Evolutionary conservation across 371 early-diverging fungal genomes (phyloP).

Genomic region (Nematocida major): DNA sequence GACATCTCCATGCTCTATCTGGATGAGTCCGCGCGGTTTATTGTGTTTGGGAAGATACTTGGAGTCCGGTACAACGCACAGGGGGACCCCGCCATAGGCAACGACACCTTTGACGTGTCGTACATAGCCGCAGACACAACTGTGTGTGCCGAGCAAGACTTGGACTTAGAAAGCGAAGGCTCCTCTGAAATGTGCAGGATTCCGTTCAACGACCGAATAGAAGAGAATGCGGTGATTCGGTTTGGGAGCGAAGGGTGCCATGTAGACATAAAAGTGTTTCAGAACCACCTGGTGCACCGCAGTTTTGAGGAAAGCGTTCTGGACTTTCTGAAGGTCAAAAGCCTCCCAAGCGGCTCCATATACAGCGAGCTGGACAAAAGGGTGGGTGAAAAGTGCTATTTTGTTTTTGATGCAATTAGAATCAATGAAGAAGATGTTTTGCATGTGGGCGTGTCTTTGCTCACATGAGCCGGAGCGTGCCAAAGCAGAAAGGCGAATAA

Average conservation of each 20-base stretch:
- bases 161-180: background rate
- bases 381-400: conserved; percentile 13
- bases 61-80: background rate
- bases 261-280: conserved; percentile 31
- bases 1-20: background rate
- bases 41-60: conserved; percentile 12
- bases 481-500: no score
- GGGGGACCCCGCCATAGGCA: background rate
- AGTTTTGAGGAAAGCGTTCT: conserved; percentile 7
- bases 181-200: background rate
- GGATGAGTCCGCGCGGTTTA: conserved; percentile 13
- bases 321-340: conserved; percentile 18
- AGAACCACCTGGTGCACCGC: conserved; percentile 15
- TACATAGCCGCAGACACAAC: conserved; percentile 18
- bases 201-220: background rate
- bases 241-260: background rate
- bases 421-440: conserved; percentile 43
- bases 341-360: background rate
- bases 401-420: conserved; percentile 57
- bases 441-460: conserved; percentile 16
- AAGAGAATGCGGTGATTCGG: conserved; percentile 24
- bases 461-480: no score
- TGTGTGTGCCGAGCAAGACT: background rate
- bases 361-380: conserved; percentile 21
- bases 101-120: conserved; percentile 14